A percentile compares a stretch with the other conserved stretches of the same genome.
Evolutionary conservation across 495 filamentous ascomycete genomes (phyloP).

Genomic region (Podospora didyma): DNA sequence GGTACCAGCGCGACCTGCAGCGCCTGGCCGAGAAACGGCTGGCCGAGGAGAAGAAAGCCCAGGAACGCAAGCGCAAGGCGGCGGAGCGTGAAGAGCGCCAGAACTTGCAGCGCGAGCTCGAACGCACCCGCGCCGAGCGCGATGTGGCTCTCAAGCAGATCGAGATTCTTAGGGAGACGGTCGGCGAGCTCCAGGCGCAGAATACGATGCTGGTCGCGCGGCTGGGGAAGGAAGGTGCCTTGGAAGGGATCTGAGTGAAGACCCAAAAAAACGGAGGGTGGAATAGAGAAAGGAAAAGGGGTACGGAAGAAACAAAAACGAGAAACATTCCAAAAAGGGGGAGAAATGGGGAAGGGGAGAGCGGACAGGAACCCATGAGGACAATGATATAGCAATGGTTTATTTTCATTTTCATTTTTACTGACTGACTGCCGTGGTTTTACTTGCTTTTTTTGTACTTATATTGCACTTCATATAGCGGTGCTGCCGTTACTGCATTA

Average conservation of each 20-base stretch:
- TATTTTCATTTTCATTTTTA: too few relatives aligned
- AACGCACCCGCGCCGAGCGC: conserved; percentile 50
- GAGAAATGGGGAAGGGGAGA: too few relatives aligned
- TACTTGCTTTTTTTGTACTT: background rate
- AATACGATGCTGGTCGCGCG: conserved; percentile 54
- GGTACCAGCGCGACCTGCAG: conserved; percentile 56
- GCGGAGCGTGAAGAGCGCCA: conserved; percentile 53
- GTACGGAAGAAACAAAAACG: too few relatives aligned
- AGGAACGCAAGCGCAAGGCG: conserved; percentile 51
- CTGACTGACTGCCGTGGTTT: too few relatives aligned
- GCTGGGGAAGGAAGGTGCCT: conserved; percentile 35
- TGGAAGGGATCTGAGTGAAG: background rate
- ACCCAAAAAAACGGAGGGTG: background rate
- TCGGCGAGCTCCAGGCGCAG: conserved; percentile 62
- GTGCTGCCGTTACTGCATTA: background rate
- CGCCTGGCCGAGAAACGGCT: conserved; percentile 61
- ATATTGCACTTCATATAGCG: background rate
- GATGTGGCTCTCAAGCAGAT: conserved; percentile 55
- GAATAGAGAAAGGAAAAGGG: too few relatives aligned
- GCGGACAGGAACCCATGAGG: too few relatives aligned
- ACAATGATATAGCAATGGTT: too few relatives aligned
- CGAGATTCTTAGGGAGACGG: conserved; percentile 57
- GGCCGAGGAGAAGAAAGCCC: conserved; percentile 57
- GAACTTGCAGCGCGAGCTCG: conserved; percentile 43
- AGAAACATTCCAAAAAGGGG: too few relatives aligned